Evolutionary conservation across 768 basidiomycete genomes (phyloP), one percentile per base, ranked within the genome.

Genomic region (Peribolospora baueri): DNA sequence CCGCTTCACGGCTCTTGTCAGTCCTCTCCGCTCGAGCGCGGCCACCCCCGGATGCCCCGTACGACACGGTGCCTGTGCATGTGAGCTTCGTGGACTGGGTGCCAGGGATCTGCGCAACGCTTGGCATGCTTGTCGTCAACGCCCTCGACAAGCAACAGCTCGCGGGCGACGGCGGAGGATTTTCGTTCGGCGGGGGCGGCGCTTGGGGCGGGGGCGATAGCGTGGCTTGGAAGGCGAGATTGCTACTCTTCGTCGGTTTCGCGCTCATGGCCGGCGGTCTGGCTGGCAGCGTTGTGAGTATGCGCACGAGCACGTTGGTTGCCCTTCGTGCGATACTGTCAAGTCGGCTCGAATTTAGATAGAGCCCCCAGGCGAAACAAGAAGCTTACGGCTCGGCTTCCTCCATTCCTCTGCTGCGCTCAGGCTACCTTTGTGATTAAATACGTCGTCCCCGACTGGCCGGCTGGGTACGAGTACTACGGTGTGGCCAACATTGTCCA

Each of bases 261-360:
- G 88, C 91, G 0, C 67, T 97, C 49, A 88, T 98, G 87, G 93
- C 93, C 2, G 91, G 93, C 6, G 93, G 93, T 0, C 66, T 97
- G 48, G 93, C 91, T n/a, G 93, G 91, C 51, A 90, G 87, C 64
- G 77, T 93, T 65, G 90, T 95, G 64, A 62, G 88, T 77, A 10
- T 10, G 42, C 36, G 36, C 25, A 13, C 57, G 10, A 36, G 25
- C 36, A 25, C 42, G 45, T 42, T 46, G 39, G 53, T 52, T 3
- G 8, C 25, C 9, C 13, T 54, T 41, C 11, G 46, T 50, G 49
- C 37, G 37, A 39, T 42, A 14, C 5, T 25, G 1, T 36, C 8
- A 39, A 13, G 7, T 8, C 42, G 5, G 41, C 13, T 7, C n/a
- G 39, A 48, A 3, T 25, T 25, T n/a, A 9, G 8, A 4, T 8